These are phyloP conservation scores for Arctostaphylos glauca DNA, from an alignment of 148 eudicot species.

Conservation along the genomic window DNA sequence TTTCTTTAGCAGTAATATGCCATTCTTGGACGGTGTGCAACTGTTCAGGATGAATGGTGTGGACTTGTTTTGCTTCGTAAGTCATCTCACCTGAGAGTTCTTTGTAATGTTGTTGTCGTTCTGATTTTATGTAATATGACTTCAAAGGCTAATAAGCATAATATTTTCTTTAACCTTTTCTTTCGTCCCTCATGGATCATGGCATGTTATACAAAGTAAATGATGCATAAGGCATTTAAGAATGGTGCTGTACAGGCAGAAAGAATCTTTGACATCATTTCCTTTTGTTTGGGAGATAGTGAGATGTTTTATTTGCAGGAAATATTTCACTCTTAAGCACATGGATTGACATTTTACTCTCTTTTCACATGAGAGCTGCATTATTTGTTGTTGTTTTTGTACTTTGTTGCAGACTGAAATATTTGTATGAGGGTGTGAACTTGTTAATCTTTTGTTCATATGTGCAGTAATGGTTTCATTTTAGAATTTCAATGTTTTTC, in stretches of 20 bases:
- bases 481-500: neutral
- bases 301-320: neutral
- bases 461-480: neutral
- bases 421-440: neutral
- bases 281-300: neutral
- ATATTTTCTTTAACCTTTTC: neutral
- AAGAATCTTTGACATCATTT: neutral
- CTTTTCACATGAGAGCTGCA: neutral
- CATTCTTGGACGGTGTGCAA: constrained; percentile 6
- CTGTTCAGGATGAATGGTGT: neutral
- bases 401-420: neutral
- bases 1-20: neutral
- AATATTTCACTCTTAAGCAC: neutral
- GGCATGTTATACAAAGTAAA: neutral
- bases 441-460: neutral
- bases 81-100: neutral
- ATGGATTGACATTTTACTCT: neutral
- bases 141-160: neutral
- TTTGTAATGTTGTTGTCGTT: neutral
- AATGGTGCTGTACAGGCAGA: too few relatives aligned
- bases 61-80: neutral
- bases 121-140: neutral
- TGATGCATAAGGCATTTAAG: neutral
- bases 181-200: neutral
- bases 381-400: neutral